These are phyloP conservation scores for Aspergillus alliaceus DNA, from an alignment of 2,329 filamentous ascomycete species.

Conservation along the genomic window DNA sequence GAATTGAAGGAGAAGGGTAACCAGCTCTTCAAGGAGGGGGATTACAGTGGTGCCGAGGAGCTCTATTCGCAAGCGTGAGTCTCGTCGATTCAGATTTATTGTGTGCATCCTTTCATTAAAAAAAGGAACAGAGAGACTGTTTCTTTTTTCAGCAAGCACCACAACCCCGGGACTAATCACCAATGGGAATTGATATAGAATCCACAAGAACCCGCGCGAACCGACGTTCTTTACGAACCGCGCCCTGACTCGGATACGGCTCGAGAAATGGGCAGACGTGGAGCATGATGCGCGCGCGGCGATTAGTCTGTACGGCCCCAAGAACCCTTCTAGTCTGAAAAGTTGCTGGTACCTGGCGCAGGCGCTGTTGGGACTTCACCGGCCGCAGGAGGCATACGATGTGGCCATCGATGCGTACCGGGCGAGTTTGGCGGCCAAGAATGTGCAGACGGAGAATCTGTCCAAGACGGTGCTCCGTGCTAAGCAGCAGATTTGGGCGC, in stretches of 20 bases:
- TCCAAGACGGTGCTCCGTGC: conserved; percentile 73
- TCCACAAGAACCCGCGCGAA: conserved; percentile 75
- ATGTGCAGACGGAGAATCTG: conserved; percentile 68
- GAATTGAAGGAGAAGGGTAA: conserved; percentile 48
- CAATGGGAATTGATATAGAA: conserved; percentile 48
- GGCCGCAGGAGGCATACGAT: conserved; percentile 70
- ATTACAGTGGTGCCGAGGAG: conserved; percentile 48
- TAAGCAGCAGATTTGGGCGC: conserved; percentile 85
- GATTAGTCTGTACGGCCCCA: conserved; percentile 61
- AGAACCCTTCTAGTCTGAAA: conserved; percentile 67
- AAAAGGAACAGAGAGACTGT: not conserved
- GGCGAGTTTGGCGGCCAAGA: conserved; percentile 62
- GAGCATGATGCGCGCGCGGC: conserved; percentile 76
- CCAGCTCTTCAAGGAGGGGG: conserved; percentile 46
- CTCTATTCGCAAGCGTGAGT: conserved; percentile 48
- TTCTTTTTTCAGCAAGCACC: not conserved
- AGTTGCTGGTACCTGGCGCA: conserved; percentile 81
- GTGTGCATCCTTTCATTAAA: not conserved
- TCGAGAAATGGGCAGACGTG: conserved; percentile 70
- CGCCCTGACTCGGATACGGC: conserved; percentile 75
- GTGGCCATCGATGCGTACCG: conserved; percentile 72
- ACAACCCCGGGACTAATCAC: not conserved
- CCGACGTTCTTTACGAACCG: conserved; percentile 85
- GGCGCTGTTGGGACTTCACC: conserved; percentile 72
- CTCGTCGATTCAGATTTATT: not conserved